Conservation (phyloP, 164 flowering plant species). For the Platanus orientalis region DNA sequence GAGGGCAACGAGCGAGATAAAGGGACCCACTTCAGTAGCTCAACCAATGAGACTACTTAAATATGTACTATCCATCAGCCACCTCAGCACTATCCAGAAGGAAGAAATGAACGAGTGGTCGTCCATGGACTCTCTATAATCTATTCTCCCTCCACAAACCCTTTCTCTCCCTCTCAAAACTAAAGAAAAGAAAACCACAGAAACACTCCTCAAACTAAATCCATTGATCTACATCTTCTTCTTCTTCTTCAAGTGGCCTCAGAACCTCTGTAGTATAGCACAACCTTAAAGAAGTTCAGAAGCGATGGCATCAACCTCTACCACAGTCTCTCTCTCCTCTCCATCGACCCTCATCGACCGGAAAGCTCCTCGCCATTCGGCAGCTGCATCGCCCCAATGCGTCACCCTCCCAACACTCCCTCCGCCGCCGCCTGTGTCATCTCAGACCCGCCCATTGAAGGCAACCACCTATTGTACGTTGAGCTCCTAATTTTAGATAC, state of each 20-base stretch:
- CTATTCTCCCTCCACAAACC: too few relatives aligned
- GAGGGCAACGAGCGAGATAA: too few relatives aligned
- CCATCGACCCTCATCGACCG: constrained; percentile 45
- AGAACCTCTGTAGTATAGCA: too few relatives aligned
- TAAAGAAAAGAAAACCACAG: too few relatives aligned
- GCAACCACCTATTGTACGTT: constrained; percentile 25
- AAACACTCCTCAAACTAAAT: too few relatives aligned
- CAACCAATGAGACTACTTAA: too few relatives aligned
- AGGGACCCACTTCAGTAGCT: too few relatives aligned
- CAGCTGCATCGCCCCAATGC: constrained; percentile 45
- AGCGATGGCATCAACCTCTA: constrained; percentile 35
- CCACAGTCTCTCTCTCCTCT: constrained; percentile 47
- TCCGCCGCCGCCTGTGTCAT: constrained; percentile 36
- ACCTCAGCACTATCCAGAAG: too few relatives aligned
- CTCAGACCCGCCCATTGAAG: constrained; percentile 39
- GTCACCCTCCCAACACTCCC: constrained; percentile 55
- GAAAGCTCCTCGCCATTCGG: constrained; percentile 45
- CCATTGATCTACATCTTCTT: background rate
- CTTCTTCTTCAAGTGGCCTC: too few relatives aligned
- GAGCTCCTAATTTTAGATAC: too few relatives aligned
- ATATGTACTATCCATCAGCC: constrained; percentile 19
- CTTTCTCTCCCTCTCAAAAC: too few relatives aligned
- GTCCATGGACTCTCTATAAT: background rate
- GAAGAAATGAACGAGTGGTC: constrained; percentile 22
- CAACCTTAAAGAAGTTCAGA: constrained; percentile 2